Evolutionary conservation across 257 asterid genomes (phyloP).

Genomic region (Coffea canephora): DNA sequence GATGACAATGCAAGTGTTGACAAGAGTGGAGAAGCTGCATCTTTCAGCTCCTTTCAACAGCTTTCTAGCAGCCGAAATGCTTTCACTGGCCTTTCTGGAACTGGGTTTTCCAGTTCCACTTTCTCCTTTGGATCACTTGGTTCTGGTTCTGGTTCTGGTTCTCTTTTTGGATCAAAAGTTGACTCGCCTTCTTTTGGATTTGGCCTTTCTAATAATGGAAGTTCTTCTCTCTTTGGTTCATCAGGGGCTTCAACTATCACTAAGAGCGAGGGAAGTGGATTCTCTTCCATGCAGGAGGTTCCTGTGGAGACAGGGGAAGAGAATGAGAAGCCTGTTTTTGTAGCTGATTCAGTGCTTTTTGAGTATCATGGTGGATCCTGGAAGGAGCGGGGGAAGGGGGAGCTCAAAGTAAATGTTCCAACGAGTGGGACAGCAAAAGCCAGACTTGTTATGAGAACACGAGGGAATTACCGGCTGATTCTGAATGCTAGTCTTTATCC

Average conservation of each 20-base stretch:
- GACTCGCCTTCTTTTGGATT: slow-evolving; percentile 42
- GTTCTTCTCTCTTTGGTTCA: slow-evolving; percentile 35
- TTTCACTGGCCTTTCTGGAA: slow-evolving; percentile 80
- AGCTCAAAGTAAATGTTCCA: slow-evolving; percentile 66
- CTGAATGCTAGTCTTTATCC: slow-evolving; percentile 84
- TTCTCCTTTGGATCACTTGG: slow-evolving; percentile 74
- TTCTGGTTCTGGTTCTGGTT: slow-evolving; percentile 32
- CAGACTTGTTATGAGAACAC: slow-evolving; percentile 83
- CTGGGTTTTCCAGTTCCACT: slow-evolving; percentile 71
- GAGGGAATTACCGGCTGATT: slow-evolving; percentile 79
- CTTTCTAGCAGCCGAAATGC: slow-evolving; percentile 85
- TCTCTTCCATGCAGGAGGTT: slow-evolving; percentile 63
- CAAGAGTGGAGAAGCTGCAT: slow-evolving; percentile 46
- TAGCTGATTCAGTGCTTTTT: slow-evolving; percentile 66
- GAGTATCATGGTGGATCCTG: slow-evolving; percentile 69
- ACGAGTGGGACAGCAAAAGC: slow-evolving; percentile 56
- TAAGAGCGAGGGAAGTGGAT: slow-evolving; percentile 50
- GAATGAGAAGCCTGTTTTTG: slow-evolving; percentile 60
- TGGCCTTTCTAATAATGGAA: slow-evolving; percentile 42
- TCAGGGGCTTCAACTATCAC: slow-evolving; percentile 28
- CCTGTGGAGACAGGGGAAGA: slow-evolving; percentile 80
- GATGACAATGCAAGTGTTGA: slow-evolving; percentile 32
- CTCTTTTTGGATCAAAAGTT: slow-evolving; percentile 40
- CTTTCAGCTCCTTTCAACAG: slow-evolving; percentile 74
- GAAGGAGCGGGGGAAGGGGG: slow-evolving; percentile 97